Conservation (phyloP, 306 rosid species). For the Trifolium dubium region DNA sequence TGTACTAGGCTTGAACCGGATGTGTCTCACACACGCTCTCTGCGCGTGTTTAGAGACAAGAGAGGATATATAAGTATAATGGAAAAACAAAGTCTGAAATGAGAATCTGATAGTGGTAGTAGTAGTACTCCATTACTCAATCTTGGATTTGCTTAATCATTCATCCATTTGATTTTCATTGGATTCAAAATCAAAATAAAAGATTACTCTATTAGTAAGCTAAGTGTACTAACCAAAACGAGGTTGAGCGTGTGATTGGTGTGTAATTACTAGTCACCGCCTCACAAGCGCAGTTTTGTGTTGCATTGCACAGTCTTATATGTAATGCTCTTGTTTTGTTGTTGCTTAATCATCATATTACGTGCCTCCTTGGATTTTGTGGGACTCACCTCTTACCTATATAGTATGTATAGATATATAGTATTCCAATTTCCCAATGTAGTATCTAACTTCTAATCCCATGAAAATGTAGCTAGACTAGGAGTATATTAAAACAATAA, state of each 20-base stretch:
- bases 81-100: constrained; percentile 22
- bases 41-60: not conserved
- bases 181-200: not conserved
- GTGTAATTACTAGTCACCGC: constrained; percentile 42
- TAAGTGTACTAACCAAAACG: constrained; percentile 14
- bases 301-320: constrained; percentile 44
- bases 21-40: constrained; percentile 37
- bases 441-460: constrained; percentile 45
- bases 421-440: constrained; percentile 66
- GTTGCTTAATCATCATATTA: constrained; percentile 57
- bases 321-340: constrained; percentile 26
- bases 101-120: constrained; percentile 46
- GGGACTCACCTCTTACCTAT: constrained; percentile 53
- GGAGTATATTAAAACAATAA: constrained; percentile 27
- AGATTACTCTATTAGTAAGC: too few species aligned
- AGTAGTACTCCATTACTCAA: constrained; percentile 14
- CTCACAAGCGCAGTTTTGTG: constrained; percentile 44
- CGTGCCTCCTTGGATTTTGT: constrained; percentile 83
- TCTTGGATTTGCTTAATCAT: constrained; percentile 73
- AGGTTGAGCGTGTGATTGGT: constrained; percentile 38
- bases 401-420: too few species aligned
- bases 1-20: not conserved
- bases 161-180: not conserved
- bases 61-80: not conserved
- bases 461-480: constrained; percentile 4